Evolutionary conservation across 2,329 filamentous ascomycete species (phyloP).

Genomic region (Zymoseptoria passerinii): DNA sequence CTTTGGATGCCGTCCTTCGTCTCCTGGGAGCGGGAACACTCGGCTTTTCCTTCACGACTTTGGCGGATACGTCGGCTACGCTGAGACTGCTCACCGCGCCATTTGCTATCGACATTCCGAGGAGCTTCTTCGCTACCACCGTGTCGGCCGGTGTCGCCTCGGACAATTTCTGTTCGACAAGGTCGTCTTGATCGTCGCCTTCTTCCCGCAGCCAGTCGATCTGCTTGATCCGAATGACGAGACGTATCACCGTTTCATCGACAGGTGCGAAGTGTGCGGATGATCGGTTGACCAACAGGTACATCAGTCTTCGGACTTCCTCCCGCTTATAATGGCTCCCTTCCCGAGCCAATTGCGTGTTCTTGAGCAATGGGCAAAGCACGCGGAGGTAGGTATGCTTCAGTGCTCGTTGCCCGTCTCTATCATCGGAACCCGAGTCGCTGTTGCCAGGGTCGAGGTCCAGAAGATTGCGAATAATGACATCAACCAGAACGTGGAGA

Average conservation of each 20-base stretch:
- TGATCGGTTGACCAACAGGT: conserved; percentile 48
- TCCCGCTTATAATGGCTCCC: conserved; percentile 80
- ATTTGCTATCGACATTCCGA: conserved; percentile 64
- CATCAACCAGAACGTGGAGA: conserved; percentile 83
- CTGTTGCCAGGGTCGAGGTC: conserved; percentile 76
- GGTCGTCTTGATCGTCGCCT: conserved; percentile 23
- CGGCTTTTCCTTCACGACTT: conserved; percentile 68
- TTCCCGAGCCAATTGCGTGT: conserved; percentile 80
- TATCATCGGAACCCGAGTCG: conserved; percentile 21
- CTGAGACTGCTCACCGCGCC: conserved; percentile 60
- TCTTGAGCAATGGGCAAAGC: conserved; percentile 77
- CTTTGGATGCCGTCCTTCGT: conserved; percentile 30
- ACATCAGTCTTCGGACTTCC: conserved; percentile 69
- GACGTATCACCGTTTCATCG: conserved; percentile 69
- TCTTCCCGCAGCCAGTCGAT: conserved; percentile 32
- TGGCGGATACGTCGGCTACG: conserved; percentile 62
- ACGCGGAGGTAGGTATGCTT: conserved; percentile 93
- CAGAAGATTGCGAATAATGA: conserved; percentile 93
- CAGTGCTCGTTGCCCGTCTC: conserved; percentile 42
- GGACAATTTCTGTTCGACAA: conserved; percentile 22
- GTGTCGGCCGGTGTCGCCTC: conserved; percentile 21
- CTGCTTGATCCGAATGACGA: conserved; percentile 61
- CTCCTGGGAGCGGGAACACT: conserved; percentile 73
- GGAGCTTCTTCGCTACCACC: conserved; percentile 43
- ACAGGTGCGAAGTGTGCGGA: conserved; percentile 66